Conservation (phyloP, 345 rosid species). For the Populus euphratica region DNA sequence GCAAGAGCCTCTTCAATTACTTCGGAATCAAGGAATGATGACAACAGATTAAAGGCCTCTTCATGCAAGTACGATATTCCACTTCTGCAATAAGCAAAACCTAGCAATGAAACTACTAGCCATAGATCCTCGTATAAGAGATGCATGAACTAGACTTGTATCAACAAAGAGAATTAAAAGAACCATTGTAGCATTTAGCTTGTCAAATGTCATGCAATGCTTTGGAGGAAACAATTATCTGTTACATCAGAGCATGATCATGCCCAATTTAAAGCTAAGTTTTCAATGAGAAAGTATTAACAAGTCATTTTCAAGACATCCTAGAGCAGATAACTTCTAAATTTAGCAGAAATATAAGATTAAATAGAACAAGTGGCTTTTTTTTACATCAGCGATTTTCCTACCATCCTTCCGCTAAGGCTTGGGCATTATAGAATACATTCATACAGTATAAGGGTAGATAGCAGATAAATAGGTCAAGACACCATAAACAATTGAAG, state of each 20-base stretch:
- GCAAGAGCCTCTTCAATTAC: constrained; percentile 50
- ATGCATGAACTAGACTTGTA: neutral
- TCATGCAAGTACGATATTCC: constrained; percentile 40
- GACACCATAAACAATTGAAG: neutral
- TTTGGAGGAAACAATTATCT: neutral
- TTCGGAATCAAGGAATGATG: constrained; percentile 51
- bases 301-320: neutral
- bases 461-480: neutral
- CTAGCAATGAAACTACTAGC: constrained; percentile 2
- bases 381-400: neutral
- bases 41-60: constrained; percentile 45
- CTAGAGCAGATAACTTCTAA: neutral
- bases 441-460: neutral
- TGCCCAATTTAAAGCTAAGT: neutral
- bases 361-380: neutral
- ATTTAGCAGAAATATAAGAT: neutral
- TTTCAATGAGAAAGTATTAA: neutral
- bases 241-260: neutral
- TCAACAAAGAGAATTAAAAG: neutral
- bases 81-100: constrained; percentile 42
- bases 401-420: neutral
- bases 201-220: neutral
- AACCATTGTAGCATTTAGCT: neutral
- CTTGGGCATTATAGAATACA: neutral
- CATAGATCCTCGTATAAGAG: neutral